A percentile compares a stretch with the other conserved stretches of the same genome.
Evolutionary conservation across 2,329 filamentous ascomycete species (phyloP).

Genomic region (Nemania sp.): DNA sequence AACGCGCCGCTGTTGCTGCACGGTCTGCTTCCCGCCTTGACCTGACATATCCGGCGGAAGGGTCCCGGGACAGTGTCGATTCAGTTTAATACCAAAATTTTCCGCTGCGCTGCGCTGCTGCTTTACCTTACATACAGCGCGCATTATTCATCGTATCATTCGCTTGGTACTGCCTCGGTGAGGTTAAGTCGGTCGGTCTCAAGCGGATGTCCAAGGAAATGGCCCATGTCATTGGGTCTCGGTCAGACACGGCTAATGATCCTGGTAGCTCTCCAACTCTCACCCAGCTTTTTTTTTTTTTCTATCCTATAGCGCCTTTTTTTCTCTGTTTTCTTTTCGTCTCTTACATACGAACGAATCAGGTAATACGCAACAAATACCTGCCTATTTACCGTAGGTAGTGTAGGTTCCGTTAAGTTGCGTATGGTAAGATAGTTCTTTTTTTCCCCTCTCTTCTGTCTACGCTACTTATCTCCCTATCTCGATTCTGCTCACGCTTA

Average conservation of each 20-base stretch:
- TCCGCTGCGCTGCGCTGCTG: slow-evolving; percentile 32
- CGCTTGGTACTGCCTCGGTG: slow-evolving; percentile 39
- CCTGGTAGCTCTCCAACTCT: slow-evolving; percentile 31
- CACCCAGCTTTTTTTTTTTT: slow-evolving; percentile 23
- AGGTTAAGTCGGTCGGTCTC: slow-evolving; percentile 33
- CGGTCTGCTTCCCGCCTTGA: slow-evolving; percentile 35
- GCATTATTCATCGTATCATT: slow-evolving; percentile 27
- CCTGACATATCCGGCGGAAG: slow-evolving; percentile 35
- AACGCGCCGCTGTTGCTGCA: slow-evolving; percentile 26
- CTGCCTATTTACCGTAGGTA: neutral
- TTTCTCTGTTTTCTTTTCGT: slow-evolving; percentile 1
- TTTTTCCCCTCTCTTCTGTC: neutral
- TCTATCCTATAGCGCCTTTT: neutral
- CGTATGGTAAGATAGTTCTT: neutral
- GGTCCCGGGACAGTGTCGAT: slow-evolving; percentile 26
- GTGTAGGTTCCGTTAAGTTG: neutral
- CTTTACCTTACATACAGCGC: slow-evolving; percentile 22
- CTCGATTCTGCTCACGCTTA: neutral
- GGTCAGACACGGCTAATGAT: slow-evolving; percentile 34
- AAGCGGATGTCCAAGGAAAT: slow-evolving; percentile 11
- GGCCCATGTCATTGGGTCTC: slow-evolving; percentile 31
- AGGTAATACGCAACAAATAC: too few relatives aligned
- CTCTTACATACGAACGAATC: neutral
- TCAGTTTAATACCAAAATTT: neutral
- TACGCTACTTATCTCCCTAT: neutral